Base-by-base conservation (phyloP, 1,284 basidiomycete genomes). In the Sporisorium graminicola region DNA sequence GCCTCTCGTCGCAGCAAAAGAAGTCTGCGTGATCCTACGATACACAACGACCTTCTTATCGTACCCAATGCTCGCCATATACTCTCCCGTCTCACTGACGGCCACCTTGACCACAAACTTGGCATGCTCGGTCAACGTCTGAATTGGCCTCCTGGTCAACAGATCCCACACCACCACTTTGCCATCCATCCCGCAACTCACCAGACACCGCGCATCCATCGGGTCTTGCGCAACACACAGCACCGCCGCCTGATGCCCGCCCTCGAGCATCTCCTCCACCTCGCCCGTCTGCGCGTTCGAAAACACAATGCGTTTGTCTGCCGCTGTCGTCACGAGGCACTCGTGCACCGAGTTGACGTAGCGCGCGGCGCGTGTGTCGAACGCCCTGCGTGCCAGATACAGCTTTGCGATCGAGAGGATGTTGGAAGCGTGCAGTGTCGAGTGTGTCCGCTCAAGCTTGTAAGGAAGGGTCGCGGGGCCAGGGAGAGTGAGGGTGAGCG, bases 121-220 rank as follows among this genome's bases (percentile, higher is more conserved):
- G 9, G 54, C 44, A 35, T 85, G 83, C 43, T 81, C 73, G 2
- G 58, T 49, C 20, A 85, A 58, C 12, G 69, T 64, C 65, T 82
- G 81, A 0, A 82, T 51, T 5, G 74, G 59, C 27, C 43, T 52
- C 9, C 71, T 51, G 42, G 42, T 69, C 43, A 64, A 40, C 50
- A 79, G 53, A 58, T 84, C 82, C 81, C 80, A 83, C 22, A 83
- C 60, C 12, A 84, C 70, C 40, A 83, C 75, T 8, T 51, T 77
- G 13, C 71, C 81, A 27, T 84, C 82, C 81, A 83, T 83, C 0
- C 82, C 80, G 2, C 74, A 73, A 29, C 74, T 81, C 37, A 82
- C 52, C 22, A 80, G 51, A 37, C 79, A 82, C 26, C 77, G 43
- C 9, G 72, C 46, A 47, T 78, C 58, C 18, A 27, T 13, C 2